These are phyloP conservation scores for Solanum virginianum DNA, from an alignment of 257 asterid species.

Conservation along the genomic window DNA sequence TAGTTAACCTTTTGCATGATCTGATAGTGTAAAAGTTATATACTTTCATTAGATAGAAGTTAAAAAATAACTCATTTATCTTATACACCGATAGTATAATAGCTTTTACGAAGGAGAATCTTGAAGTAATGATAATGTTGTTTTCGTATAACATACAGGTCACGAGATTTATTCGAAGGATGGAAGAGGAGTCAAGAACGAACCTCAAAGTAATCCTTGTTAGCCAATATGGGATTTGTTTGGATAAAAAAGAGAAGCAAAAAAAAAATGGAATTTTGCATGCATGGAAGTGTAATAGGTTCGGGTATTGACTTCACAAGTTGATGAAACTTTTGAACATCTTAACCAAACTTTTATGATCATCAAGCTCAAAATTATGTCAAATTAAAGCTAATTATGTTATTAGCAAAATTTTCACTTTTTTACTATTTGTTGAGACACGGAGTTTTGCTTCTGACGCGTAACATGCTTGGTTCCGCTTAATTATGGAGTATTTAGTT, in stretches of 20 bases:
- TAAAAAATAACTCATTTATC: not conserved
- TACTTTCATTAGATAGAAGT: not conserved
- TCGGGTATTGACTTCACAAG: conserved; percentile 74
- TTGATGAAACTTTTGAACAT: conserved; percentile 13
- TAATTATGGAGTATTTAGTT: not conserved
- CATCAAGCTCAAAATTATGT: not conserved
- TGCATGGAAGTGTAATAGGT: conserved; percentile 37
- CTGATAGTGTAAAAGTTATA: not conserved
- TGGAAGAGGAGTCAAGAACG: conserved; percentile 64
- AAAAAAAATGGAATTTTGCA: not conserved
- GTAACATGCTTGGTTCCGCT: not conserved
- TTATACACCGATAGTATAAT: not conserved
- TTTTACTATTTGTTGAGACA: not conserved
- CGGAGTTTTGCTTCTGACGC: not conserved
- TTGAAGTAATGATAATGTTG: not conserved
- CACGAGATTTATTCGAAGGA: not conserved
- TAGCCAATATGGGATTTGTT: not conserved
- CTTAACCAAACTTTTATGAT: not conserved
- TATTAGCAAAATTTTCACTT: not conserved
- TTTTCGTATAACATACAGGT: not conserved
- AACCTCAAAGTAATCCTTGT: conserved; percentile 45
- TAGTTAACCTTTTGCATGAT: not conserved
- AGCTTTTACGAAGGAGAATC: not conserved
- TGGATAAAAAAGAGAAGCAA: not conserved
- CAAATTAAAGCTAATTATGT: not conserved